Evolutionary conservation across 495 filamentous ascomycete genomes (phyloP), one percentile per base, ranked within the genome.

Genomic region (Neurospora sp.): DNA sequence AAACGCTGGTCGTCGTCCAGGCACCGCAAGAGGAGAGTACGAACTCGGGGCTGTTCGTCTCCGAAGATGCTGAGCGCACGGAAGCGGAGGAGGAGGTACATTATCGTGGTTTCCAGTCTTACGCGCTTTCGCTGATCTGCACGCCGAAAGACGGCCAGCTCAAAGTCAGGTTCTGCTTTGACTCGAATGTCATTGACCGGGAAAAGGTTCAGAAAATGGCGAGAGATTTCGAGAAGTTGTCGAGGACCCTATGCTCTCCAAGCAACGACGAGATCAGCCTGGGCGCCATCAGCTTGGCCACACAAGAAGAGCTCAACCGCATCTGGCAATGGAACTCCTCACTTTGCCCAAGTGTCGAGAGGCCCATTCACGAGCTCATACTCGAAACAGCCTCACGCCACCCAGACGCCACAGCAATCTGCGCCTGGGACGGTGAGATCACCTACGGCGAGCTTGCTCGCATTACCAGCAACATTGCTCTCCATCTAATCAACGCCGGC

Each of bases 401-500:
- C 4, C 77, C 77, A 1, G n/a, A 37, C 2, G 66, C 71, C 0
- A 70, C 70, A 7, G 75, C 75, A 9, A 77, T 89, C 0, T 84
- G 81, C 69, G 82, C 66, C 1, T 91, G 90, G 89, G 90, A 92
- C 81, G 88, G 86, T 10, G 82, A 73, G 31, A 79, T 92, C 69
- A 88, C 88, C 1, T 91, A 86, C 73, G 76, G 75, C 11, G 84
- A 91, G 69, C 78, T 91, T 48, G 83, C 88, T 43, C 69, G 75
- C 1, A 42, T 66, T 2, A 74, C 79, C 8, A 76, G 38, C 73
- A 75, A 71, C 17, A 70, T 90, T 8, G 86, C 87, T 2, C 78
- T 71, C 19, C 79, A 84, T 54, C 76, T 89, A 17, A 78, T 81
- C 39, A 72, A 42, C 0, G 77, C 79, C 5, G 73, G 77, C 8